phyloP scores from a whole-genome alignment of 2,329 filamentous ascomycete species.

The Ceratocystis cubensis region DNA sequence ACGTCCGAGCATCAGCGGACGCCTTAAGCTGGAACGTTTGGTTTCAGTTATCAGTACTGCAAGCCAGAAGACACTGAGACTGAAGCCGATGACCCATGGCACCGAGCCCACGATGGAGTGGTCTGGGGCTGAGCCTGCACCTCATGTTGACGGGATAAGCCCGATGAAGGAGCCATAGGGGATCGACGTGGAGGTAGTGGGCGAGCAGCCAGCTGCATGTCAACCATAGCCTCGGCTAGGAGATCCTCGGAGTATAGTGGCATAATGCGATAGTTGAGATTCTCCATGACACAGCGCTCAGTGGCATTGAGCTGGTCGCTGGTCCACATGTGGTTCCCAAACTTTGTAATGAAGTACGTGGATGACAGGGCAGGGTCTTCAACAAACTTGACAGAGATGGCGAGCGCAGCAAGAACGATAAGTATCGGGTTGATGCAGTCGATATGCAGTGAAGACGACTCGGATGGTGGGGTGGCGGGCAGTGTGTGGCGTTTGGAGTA shows the following conservation, averaged over 20 bases:
- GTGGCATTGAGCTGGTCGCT: constrained; percentile 51
- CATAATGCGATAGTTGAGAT: constrained; percentile 49
- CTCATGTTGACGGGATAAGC: not conserved
- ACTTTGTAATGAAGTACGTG: constrained; percentile 39
- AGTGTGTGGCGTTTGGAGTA: constrained; percentile 38
- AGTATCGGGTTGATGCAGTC: constrained; percentile 50
- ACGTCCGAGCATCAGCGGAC: not conserved
- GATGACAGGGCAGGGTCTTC: constrained; percentile 46
- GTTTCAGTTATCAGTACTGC: not conserved
- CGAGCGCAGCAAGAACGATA: constrained; percentile 48
- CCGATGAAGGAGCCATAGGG: not conserved
- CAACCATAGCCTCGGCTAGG: constrained; percentile 46
- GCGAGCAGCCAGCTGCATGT: constrained; percentile 49
- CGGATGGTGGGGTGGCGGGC: constrained; percentile 30
- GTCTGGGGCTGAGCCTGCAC: not conserved
- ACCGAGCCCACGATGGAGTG: constrained; percentile 11
- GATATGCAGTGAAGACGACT: constrained; percentile 37
- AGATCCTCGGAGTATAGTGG: constrained; percentile 45
- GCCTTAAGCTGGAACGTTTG: not conserved
- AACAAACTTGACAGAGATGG: constrained; percentile 54
- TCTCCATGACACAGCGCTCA: constrained; percentile 52
- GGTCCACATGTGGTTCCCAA: constrained; percentile 46
- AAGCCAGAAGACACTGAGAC: constrained; percentile 7
- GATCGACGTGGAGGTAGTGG: constrained; percentile 22
- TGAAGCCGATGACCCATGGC: constrained; percentile 15